Conservation (phyloP, 169 alveolate species). For the Perkinsus olseni region DNA sequence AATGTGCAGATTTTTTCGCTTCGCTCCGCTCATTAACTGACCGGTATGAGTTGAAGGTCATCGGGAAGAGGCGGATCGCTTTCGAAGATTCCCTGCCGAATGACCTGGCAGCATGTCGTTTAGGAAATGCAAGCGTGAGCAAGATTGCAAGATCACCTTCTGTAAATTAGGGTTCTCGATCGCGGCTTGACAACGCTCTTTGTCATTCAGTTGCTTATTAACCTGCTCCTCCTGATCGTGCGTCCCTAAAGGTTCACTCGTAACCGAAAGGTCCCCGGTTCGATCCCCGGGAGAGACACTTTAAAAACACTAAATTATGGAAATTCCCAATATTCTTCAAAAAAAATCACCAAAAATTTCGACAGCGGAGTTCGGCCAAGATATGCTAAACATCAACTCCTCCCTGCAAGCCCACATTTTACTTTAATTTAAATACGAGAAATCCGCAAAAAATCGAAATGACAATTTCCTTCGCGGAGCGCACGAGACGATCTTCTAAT, state of each 20-base stretch:
- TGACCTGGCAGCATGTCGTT: background rate
- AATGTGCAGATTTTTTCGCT: background rate
- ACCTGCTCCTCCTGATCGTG: slow-evolving; percentile 46
- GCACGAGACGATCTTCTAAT: too few relatives aligned
- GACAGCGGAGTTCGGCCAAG: too few relatives aligned
- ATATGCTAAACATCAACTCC: too few relatives aligned
- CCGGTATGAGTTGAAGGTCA: background rate
- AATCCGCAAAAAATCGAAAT: too few relatives aligned
- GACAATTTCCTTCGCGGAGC: too few relatives aligned
- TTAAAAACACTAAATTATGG: too few relatives aligned
- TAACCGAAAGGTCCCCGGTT: slow-evolving; percentile 24
- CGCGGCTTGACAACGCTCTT: slow-evolving; percentile 67
- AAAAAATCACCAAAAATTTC: too few relatives aligned
- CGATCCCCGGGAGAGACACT: background rate
- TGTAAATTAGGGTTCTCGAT: slow-evolving; percentile 42
- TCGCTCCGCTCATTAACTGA: background rate
- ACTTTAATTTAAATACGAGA: too few relatives aligned
- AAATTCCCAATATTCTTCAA: too few relatives aligned
- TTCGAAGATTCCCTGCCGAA: background rate
- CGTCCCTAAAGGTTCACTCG: slow-evolving; percentile 41
- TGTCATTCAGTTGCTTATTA: slow-evolving; percentile 59
- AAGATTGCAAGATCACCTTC: slow-evolving; percentile 23
- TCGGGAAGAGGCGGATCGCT: background rate
- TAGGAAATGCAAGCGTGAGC: background rate
- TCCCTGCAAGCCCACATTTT: too few relatives aligned